A percentile compares a stretch with the other conserved stretches of the same genome.
phyloP scores from a whole-genome alignment of 1,139 yeast species.

The Wickerhamiella pararugosa region DNA sequence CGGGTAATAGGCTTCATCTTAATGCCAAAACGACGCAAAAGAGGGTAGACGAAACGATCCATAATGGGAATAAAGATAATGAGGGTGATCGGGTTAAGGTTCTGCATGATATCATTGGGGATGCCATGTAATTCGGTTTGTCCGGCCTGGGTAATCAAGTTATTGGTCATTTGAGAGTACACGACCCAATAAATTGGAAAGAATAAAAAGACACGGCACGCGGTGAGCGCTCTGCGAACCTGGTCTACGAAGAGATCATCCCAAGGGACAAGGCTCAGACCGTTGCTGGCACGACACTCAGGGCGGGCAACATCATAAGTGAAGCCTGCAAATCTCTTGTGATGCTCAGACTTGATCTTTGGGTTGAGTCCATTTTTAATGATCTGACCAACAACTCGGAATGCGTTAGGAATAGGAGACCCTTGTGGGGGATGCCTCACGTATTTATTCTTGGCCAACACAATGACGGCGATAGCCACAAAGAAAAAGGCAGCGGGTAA shows the following conservation, averaged over 20 bases:
- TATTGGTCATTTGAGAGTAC: constrained; percentile 52
- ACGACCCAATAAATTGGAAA: constrained; percentile 56
- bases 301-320: constrained; percentile 42
- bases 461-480: constrained; percentile 40
- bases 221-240: constrained; percentile 40
- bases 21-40: constrained; percentile 34
- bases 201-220: constrained; percentile 48
- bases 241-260: constrained; percentile 48
- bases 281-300: constrained; percentile 26
- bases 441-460: constrained; percentile 42
- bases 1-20: constrained; percentile 43
- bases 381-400: constrained; percentile 35
- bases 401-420: constrained; percentile 43
- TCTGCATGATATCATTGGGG: constrained; percentile 54
- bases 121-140: constrained; percentile 47
- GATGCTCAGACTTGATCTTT: background rate
- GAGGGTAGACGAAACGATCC: constrained; percentile 41
- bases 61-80: constrained; percentile 47
- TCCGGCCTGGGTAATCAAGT: constrained; percentile 51
- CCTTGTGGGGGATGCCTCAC: constrained; percentile 50
- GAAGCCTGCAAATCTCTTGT: constrained; percentile 11
- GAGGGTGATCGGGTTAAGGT: constrained; percentile 45
- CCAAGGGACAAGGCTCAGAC: constrained; percentile 38
- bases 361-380: constrained; percentile 33
- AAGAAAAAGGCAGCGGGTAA: constrained; percentile 51